phyloP scores from a whole-genome alignment of 495 filamentous ascomycete genomes.

The Immersiella caudata region DNA sequence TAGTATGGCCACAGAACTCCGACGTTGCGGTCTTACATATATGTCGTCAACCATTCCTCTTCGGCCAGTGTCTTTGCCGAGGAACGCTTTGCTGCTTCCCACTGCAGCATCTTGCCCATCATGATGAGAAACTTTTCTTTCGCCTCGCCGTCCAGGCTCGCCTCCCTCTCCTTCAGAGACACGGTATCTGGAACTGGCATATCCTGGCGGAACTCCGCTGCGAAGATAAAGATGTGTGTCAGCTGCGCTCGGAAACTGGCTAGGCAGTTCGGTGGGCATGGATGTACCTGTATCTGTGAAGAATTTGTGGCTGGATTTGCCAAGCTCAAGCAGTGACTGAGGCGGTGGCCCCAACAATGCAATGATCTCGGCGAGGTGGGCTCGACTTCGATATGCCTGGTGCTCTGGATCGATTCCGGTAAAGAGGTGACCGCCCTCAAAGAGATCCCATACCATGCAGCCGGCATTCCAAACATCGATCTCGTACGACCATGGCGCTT shows the following conservation, averaged over 20 bases:
- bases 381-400: slow-evolving; percentile 45
- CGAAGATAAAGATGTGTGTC: not conserved
- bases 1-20: no score
- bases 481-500: slow-evolving; percentile 46
- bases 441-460: slow-evolving; percentile 57
- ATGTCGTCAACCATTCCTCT: slow-evolving; percentile 44
- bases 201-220: not conserved
- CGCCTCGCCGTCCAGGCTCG: slow-evolving; percentile 37
- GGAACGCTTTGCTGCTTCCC: slow-evolving; percentile 50
- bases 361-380: slow-evolving; percentile 53
- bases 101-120: slow-evolving; percentile 53
- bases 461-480: slow-evolving; percentile 58
- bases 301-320: slow-evolving; percentile 9
- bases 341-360: slow-evolving; percentile 51
- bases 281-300: slow-evolving; percentile 12
- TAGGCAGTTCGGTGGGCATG: not conserved
- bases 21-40: slow-evolving; percentile 1
- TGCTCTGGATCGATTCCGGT: slow-evolving; percentile 46
- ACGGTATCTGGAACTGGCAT: slow-evolving; percentile 4
- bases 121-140: slow-evolving; percentile 48
- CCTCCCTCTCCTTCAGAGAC: slow-evolving; percentile 42
- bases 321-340: slow-evolving; percentile 38
- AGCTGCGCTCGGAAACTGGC: not conserved
- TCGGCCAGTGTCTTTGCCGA: slow-evolving; percentile 48
- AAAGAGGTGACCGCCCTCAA: slow-evolving; percentile 53